Evolutionary conservation across 2,329 filamentous ascomycete genomes (phyloP).

Genomic region (Drechslerella coelobrocha): DNA sequence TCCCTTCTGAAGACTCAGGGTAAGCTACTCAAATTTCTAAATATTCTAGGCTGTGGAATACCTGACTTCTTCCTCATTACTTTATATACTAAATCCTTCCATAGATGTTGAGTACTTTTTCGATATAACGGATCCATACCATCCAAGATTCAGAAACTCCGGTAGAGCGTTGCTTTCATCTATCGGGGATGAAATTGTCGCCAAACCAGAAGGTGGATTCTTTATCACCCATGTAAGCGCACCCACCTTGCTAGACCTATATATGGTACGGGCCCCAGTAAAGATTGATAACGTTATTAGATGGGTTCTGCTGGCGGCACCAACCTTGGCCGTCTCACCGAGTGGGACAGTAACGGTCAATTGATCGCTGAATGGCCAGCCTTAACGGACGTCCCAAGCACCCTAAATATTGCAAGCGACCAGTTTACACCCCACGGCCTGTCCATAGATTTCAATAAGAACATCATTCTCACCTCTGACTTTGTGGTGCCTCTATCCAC

Average conservation of each 20-base stretch:
- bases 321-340: conserved; percentile 67
- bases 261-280: too few species aligned
- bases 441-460: conserved; percentile 65
- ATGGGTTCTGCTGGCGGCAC: conserved; percentile 64
- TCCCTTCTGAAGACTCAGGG: conserved; percentile 66
- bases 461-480: conserved; percentile 68
- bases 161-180: conserved; percentile 68
- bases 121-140: conserved; percentile 67
- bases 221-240: conserved; percentile 53
- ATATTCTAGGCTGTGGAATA: conserved; percentile 10
- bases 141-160: conserved; percentile 67
- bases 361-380: conserved; percentile 70
- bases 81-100: too few species aligned
- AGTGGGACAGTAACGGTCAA: conserved; percentile 67
- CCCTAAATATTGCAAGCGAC: conserved; percentile 66
- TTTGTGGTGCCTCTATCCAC: conserved; percentile 69
- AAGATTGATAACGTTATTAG: too few species aligned
- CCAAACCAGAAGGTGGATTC: conserved; percentile 66
- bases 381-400: conserved; percentile 61
- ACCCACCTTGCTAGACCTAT: too few species aligned
- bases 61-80: conserved; percentile 61
- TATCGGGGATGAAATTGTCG: conserved; percentile 69
- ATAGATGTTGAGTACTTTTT: conserved; percentile 63
- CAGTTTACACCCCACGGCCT: conserved; percentile 70
- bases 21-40: background rate